phyloP scores from a whole-genome alignment of 1,284 basidiomycete species.

The Cryptococcus maquisensis region DNA sequence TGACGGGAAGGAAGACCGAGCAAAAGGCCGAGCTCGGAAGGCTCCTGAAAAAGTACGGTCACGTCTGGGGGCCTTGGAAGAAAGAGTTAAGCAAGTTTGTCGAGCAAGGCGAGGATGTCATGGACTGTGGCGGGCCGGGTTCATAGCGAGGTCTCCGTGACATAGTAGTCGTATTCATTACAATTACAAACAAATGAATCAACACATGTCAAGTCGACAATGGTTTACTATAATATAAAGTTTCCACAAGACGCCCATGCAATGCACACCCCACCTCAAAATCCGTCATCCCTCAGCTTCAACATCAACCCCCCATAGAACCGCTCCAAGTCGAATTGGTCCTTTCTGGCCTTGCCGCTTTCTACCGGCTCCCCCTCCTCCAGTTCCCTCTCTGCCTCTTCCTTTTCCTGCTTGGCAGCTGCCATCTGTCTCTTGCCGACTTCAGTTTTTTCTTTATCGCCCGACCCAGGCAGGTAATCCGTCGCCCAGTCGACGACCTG shows the following conservation, averaged over 20 bases:
- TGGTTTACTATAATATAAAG: background rate
- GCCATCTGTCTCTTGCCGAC: conserved; percentile 38
- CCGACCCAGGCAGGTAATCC: conserved; percentile 37
- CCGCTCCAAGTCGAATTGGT: conserved; percentile 47
- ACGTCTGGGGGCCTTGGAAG: conserved; percentile 76
- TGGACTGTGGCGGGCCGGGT: conserved; percentile 39
- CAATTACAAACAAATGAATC: too few species aligned
- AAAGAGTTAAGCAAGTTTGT: conserved; percentile 75
- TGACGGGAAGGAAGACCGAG: conserved; percentile 57
- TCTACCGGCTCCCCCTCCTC: conserved; percentile 9
- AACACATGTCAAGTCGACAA: background rate
- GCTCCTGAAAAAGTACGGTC: conserved; percentile 77
- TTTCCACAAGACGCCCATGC: background rate
- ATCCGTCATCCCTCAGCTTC: conserved; percentile 46
- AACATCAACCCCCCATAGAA: conserved; percentile 50
- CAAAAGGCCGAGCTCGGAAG: conserved; percentile 72
- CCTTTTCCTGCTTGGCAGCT: conserved; percentile 41
- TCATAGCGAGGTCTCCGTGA: conserved; percentile 5
- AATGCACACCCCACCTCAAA: conserved; percentile 14
- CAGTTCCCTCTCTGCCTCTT: conserved; percentile 10
- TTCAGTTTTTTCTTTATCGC: conserved; percentile 17
- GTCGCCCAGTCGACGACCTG: conserved; percentile 49
- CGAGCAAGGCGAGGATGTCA: conserved; percentile 67
- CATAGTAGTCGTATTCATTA: too few species aligned
- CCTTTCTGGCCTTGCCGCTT: conserved; percentile 34